Conservation (phyloP, 2,329 filamentous ascomycete genomes). For the Metarhizium sp. region DNA sequence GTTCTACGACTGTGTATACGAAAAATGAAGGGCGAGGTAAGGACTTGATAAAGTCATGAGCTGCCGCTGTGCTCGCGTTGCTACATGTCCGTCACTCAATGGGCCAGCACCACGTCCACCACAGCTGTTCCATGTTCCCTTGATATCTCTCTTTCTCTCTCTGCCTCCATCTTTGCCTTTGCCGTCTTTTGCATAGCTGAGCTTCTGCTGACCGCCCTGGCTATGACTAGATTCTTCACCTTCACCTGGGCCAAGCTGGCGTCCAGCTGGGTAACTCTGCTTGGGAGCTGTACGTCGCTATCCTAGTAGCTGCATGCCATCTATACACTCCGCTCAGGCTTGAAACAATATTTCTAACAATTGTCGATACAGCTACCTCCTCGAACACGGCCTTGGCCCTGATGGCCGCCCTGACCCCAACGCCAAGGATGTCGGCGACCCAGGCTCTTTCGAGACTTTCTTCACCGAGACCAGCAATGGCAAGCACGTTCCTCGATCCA, state of each 20-base stretch:
- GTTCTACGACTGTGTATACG: constrained; percentile 12
- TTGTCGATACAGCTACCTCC: constrained; percentile 47
- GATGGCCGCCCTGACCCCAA: constrained; percentile 58
- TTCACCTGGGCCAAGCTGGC: constrained; percentile 60
- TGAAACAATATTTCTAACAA: constrained; percentile 13
- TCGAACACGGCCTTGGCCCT: constrained; percentile 59
- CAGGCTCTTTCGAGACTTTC: constrained; percentile 62
- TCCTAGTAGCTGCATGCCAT: background rate
- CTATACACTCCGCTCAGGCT: constrained; percentile 1
- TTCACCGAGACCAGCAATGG: constrained; percentile 63
- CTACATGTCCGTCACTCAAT: background rate
- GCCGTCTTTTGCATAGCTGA: background rate
- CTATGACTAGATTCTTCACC: constrained; percentile 45
- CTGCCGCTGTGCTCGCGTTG: background rate
- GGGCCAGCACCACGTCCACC: background rate
- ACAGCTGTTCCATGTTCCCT: background rate
- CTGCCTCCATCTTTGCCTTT: background rate
- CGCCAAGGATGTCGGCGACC: constrained; percentile 47
- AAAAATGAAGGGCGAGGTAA: constrained; percentile 48
- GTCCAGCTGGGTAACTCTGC: constrained; percentile 66
- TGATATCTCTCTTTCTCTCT: background rate
- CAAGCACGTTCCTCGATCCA: constrained; percentile 63
- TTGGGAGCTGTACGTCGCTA: constrained; percentile 59
- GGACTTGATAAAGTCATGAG: constrained; percentile 15
- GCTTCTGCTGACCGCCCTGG: constrained; percentile 9